Percentiles rank a stretch among this genome's conserved stretches.
These are phyloP conservation scores for Fraxinus excelsior DNA, from an alignment of 257 asterid genomes.

Conservation along the genomic window DNA sequence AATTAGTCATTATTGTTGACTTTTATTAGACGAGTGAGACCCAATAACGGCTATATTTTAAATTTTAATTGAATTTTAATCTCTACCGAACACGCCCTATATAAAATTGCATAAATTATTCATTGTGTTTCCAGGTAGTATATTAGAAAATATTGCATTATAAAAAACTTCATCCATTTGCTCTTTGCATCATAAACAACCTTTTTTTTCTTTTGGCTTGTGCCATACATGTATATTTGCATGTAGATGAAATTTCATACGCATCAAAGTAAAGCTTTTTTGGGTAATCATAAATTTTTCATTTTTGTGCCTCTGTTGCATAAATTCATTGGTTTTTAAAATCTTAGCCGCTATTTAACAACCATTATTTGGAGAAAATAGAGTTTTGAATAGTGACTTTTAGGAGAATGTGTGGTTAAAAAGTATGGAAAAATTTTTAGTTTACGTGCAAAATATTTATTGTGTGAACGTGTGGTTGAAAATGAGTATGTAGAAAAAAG, in stretches of 20 bases:
- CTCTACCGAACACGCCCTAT: too few species aligned
- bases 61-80: too few species aligned
- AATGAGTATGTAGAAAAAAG: too few species aligned
- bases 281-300: background rate
- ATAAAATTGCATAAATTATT: background rate
- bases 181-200: background rate
- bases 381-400: too few species aligned
- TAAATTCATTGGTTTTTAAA: background rate
- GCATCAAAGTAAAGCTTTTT: background rate
- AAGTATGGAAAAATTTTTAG: too few species aligned
- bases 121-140: background rate
- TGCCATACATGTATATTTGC: background rate
- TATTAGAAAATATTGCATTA: background rate
- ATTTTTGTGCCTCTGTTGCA: background rate
- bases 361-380: too few species aligned
- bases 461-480: too few species aligned
- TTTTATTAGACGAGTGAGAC: too few species aligned
- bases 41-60: too few species aligned
- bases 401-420: too few species aligned
- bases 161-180: background rate
- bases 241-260: background rate
- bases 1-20: too few species aligned
- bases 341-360: background rate
- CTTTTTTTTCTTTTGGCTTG: background rate
- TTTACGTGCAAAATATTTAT: too few species aligned